Conservation (phyloP, 1,284 basidiomycete species). For the Apiotrichum gracile region DNA sequence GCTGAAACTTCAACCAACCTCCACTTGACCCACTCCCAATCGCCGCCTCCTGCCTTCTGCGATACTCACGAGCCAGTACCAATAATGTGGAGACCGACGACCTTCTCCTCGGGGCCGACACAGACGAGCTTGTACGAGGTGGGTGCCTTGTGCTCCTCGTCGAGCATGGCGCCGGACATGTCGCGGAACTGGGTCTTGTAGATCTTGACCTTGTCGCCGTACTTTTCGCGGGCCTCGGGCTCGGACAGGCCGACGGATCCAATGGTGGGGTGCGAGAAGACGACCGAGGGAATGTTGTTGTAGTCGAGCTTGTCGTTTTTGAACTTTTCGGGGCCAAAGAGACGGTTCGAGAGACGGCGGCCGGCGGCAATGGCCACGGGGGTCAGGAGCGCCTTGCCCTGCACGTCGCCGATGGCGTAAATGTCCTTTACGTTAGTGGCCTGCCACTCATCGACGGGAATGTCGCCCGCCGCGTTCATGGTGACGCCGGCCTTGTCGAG, state of each 20-base stretch:
- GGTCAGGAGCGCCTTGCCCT: slow-evolving; percentile 85
- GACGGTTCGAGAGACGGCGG: slow-evolving; percentile 75
- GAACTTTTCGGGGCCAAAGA: slow-evolving; percentile 80
- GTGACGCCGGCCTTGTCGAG: slow-evolving; percentile 73
- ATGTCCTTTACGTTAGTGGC: slow-evolving; percentile 67
- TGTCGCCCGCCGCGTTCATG: slow-evolving; percentile 68
- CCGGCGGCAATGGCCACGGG: slow-evolving; percentile 99
- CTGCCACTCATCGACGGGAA: slow-evolving; percentile 89
- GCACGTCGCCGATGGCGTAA: slow-evolving; percentile 84
- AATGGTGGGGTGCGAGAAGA: slow-evolving; percentile 93
- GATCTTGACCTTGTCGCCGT: slow-evolving; percentile 80
- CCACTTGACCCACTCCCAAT: neutral
- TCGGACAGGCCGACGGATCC: slow-evolving; percentile 90
- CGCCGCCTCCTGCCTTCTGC: neutral
- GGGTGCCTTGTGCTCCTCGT: slow-evolving; percentile 81
- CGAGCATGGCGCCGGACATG: slow-evolving; percentile 81
- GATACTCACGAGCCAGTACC: slow-evolving; percentile 62
- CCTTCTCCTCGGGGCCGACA: slow-evolving; percentile 79
- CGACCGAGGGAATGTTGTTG: slow-evolving; percentile 84
- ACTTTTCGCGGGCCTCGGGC: slow-evolving; percentile 77
- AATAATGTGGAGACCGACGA: slow-evolving; percentile 91
- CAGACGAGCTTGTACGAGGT: slow-evolving; percentile 88
- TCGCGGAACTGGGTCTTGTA: slow-evolving; percentile 73
- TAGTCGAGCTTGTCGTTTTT: slow-evolving; percentile 85
- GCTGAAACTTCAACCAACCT: neutral